A percentile compares a stretch with the other conserved stretches of the same genome.
Evolutionary conservation across 2,329 filamentous ascomycete species (phyloP).

Genomic region (Hymenoscyphus fructigenus): DNA sequence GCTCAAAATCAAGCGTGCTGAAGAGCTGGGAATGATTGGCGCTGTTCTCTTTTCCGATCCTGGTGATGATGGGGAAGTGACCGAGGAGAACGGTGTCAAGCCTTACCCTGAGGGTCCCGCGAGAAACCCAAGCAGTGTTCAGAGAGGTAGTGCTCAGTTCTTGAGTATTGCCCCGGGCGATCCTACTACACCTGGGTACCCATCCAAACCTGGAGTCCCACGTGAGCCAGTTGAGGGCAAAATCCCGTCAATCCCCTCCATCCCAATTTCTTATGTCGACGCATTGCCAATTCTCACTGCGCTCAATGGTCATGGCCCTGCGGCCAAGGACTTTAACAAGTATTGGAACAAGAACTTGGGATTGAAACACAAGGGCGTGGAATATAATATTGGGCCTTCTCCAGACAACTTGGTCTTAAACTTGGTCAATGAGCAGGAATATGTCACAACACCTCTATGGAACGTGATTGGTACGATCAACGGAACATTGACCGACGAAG

Average conservation of each 20-base stretch:
- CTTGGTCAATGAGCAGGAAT: constrained; percentile 76
- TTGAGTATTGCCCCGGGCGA: constrained; percentile 69
- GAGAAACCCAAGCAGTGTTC: constrained; percentile 82
- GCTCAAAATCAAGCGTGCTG: constrained; percentile 87
- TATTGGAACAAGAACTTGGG: constrained; percentile 62
- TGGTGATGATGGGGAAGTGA: constrained; percentile 80
- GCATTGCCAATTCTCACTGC: constrained; percentile 85
- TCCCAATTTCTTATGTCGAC: constrained; percentile 87
- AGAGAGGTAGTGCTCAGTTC: constrained; percentile 84
- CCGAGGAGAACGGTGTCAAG: constrained; percentile 75
- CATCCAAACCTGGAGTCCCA: constrained; percentile 84
- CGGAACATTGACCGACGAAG: constrained; percentile 82
- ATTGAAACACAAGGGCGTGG: constrained; percentile 62
- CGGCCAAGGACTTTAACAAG: constrained; percentile 71
- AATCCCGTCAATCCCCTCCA: constrained; percentile 82
- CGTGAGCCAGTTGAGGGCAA: constrained; percentile 67
- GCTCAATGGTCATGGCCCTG: constrained; percentile 83
- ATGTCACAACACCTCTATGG: constrained; percentile 80
- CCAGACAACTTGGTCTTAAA: constrained; percentile 69
- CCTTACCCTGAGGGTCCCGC: constrained; percentile 85
- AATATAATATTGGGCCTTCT: constrained; percentile 69
- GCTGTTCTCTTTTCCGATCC: constrained; percentile 83
- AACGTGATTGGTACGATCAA: constrained; percentile 92
- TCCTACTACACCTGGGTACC: constrained; percentile 91
- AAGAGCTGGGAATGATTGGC: constrained; percentile 88